Conservation (phyloP, 352 stramenopile genomes). For the Phytophthora pinifolia region DNA sequence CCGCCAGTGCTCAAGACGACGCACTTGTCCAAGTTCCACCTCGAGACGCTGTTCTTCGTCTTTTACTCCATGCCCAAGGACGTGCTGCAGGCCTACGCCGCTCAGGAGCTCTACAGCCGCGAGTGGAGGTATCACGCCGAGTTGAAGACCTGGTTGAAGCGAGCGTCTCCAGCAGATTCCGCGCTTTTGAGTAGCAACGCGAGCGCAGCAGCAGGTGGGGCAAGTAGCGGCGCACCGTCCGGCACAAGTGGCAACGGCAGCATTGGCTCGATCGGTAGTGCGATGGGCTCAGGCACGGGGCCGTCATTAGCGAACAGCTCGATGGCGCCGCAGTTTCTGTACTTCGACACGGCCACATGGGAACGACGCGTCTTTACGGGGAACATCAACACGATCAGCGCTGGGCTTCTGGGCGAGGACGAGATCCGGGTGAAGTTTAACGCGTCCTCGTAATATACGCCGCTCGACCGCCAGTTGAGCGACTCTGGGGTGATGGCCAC, state of each 20-base stretch:
- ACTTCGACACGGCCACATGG: slow-evolving; percentile 95
- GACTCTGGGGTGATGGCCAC: slow-evolving; percentile 13
- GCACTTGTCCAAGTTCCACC: slow-evolving; percentile 97
- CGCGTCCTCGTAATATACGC: slow-evolving; percentile 64
- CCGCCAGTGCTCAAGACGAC: slow-evolving; percentile 97
- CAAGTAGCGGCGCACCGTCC: slow-evolving; percentile 28
- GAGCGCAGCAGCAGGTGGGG: slow-evolving; percentile 29
- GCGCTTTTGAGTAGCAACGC: slow-evolving; percentile 48
- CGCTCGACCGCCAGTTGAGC: slow-evolving; percentile 25
- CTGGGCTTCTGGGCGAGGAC: slow-evolving; percentile 91
- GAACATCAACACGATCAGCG: slow-evolving; percentile 87
- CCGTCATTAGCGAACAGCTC: slow-evolving; percentile 36
- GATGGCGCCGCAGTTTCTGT: slow-evolving; percentile 89
- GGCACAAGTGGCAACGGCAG: slow-evolving; percentile 36
- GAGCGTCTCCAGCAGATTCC: slow-evolving; percentile 58
- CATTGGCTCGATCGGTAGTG: slow-evolving; percentile 73
- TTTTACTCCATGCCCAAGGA: slow-evolving; percentile 99
- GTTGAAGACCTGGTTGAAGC: slow-evolving; percentile 97
- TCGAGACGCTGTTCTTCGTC: slow-evolving; percentile 99
- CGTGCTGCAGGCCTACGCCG: slow-evolving; percentile 92
- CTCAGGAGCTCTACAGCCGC: slow-evolving; percentile 90
- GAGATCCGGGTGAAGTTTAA: slow-evolving; percentile 96
- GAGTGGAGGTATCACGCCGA: slow-evolving; percentile 98
- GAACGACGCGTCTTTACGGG: slow-evolving; percentile 93
- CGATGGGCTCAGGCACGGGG: slow-evolving; percentile 32